Conservation (phyloP, 345 rosid species). For the Gossypium sturtianum region DNA sequence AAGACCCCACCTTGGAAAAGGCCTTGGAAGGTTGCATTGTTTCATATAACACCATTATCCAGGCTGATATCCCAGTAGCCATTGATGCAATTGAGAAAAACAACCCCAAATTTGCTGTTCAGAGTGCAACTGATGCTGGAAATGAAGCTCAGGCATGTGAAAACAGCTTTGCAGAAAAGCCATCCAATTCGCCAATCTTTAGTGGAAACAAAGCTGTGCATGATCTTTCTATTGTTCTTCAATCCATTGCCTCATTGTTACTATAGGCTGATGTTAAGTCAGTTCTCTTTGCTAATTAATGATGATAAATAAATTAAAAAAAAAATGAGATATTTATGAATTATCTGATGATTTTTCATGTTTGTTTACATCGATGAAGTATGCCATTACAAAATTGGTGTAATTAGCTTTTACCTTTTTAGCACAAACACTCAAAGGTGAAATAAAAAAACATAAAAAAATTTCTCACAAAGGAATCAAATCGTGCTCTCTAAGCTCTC, state of each 20-base stretch:
- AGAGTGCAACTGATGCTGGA: slow-evolving; percentile 17
- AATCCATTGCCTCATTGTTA: slow-evolving; percentile 29
- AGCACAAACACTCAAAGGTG: too few relatives aligned
- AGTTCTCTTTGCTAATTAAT: too few relatives aligned
- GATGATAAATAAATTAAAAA: too few relatives aligned
- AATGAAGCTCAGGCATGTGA: slow-evolving; percentile 23
- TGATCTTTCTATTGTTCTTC: slow-evolving; percentile 21
- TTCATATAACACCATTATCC: slow-evolving; percentile 28
- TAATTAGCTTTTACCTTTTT: too few relatives aligned
- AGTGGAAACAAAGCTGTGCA: slow-evolving; percentile 17
- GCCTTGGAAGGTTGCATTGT: slow-evolving; percentile 7
- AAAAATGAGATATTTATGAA: too few relatives aligned
- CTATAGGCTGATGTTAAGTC: slow-evolving; percentile 14
- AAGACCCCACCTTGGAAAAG: slow-evolving; percentile 19
- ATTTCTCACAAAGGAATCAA: too few relatives aligned
- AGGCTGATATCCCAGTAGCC: slow-evolving; percentile 22
- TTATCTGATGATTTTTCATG: too few relatives aligned
- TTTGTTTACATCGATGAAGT: too few relatives aligned
- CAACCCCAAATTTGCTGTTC: slow-evolving; percentile 27
- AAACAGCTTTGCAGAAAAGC: neutral
- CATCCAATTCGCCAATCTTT: slow-evolving; percentile 23
- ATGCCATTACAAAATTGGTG: too few relatives aligned
- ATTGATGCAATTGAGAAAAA: slow-evolving; percentile 25
- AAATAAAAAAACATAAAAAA: too few relatives aligned
- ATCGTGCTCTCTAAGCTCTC: too few relatives aligned